Conservation (phyloP, 2,329 filamentous ascomycete genomes). For the Rutstroemia sp. region DNA sequence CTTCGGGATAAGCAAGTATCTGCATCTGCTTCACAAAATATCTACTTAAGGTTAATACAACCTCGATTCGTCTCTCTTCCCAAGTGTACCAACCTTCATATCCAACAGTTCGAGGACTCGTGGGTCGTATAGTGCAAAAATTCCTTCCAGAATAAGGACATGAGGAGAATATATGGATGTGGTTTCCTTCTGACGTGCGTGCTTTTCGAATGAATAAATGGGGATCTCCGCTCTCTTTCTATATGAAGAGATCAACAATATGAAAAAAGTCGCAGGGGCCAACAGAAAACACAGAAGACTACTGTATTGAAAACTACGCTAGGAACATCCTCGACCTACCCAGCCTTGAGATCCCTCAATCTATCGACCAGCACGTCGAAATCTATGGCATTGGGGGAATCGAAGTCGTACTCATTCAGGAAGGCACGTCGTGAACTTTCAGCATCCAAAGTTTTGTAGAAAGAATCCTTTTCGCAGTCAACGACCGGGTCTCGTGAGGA, state of each 20-base stretch:
- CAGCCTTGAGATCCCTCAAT: constrained; percentile 78
- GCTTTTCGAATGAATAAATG: constrained; percentile 90
- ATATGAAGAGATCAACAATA: constrained; percentile 8
- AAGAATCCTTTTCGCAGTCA: constrained; percentile 66
- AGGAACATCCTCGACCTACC: constrained; percentile 48
- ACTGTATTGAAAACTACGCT: background rate
- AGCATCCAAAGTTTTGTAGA: constrained; percentile 81
- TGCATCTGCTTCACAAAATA: constrained; percentile 93
- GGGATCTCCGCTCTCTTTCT: constrained; percentile 87
- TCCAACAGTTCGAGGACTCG: constrained; percentile 82
- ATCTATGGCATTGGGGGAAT: constrained; percentile 88
- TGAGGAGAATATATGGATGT: constrained; percentile 93
- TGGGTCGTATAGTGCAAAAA: constrained; percentile 86
- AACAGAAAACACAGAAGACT: background rate
- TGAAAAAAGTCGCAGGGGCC: background rate
- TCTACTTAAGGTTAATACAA: constrained; percentile 37
- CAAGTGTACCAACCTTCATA: constrained; percentile 58
- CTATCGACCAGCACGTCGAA: constrained; percentile 81
- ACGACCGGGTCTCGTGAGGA: background rate
- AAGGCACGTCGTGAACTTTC: constrained; percentile 79
- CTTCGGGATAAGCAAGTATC: constrained; percentile 87
- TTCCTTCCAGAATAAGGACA: constrained; percentile 90
- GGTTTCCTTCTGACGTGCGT: constrained; percentile 70
- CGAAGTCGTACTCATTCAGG: constrained; percentile 90
- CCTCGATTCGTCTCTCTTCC: background rate